Percentiles rank a stretch among this genome's conserved stretches.
Evolutionary conservation across 108 stramenopile species (phyloP).

Genomic region (Epipyxis sp.): DNA sequence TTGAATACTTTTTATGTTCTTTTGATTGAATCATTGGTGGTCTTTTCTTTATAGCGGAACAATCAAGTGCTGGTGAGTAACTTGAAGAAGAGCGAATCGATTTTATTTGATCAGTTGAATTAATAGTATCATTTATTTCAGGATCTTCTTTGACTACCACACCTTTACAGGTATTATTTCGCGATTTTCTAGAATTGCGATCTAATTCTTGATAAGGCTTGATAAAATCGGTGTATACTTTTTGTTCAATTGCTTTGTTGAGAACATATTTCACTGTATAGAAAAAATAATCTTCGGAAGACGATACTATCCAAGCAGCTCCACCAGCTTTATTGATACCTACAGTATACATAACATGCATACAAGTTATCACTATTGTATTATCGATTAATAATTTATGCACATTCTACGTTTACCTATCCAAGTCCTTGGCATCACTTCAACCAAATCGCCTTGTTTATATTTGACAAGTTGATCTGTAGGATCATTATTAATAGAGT

Average conservation of each 20-base stretch:
- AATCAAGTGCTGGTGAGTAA: too few species aligned
- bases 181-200: not conserved
- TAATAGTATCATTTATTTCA: not conserved
- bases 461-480: not conserved
- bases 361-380: not conserved
- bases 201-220: not conserved
- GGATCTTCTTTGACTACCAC: not conserved
- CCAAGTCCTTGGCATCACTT: slow-evolving; percentile 4
- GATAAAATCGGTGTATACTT: not conserved
- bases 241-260: not conserved
- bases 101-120: not conserved
- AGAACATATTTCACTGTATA: slow-evolving; percentile 18
- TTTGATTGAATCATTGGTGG: not conserved
- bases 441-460: not conserved
- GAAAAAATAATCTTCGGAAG: not conserved
- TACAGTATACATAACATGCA: not conserved
- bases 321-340: not conserved
- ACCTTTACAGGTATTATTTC: not conserved
- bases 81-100: not conserved
- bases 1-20: not conserved
- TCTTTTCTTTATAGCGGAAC: not conserved
- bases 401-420: too few species aligned
- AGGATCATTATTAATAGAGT: not conserved
- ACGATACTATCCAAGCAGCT: too few species aligned
- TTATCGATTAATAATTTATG: too few species aligned